Conservation (phyloP, 139 green algal genomes). For the Dunaliella sp. region DNA sequence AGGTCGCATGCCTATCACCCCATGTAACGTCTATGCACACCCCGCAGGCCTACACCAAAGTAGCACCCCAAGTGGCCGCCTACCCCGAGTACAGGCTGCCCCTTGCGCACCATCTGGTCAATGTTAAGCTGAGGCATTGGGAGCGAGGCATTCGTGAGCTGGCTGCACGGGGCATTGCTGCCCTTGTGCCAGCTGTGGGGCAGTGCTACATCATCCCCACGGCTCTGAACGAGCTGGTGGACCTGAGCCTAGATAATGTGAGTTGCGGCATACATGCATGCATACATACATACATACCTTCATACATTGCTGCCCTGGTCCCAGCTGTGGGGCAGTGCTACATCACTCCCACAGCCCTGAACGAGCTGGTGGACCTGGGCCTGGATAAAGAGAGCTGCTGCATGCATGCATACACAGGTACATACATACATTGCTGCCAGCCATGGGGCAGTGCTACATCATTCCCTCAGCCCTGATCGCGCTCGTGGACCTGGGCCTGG, state of each 20-base stretch:
- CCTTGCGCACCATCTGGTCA: slow-evolving; percentile 77
- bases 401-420: neutral
- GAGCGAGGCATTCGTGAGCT: slow-evolving; percentile 79
- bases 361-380: slow-evolving; percentile 11
- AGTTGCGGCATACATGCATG: neutral
- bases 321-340: neutral
- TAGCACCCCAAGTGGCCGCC: slow-evolving; percentile 56
- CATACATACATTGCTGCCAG: neutral
- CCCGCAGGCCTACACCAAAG: slow-evolving; percentile 62
- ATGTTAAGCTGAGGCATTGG: slow-evolving; percentile 88
- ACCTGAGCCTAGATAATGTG: slow-evolving; percentile 37
- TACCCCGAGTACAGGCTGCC: slow-evolving; percentile 61
- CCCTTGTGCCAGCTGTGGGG: slow-evolving; percentile 54
- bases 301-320: neutral
- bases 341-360: neutral
- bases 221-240: slow-evolving; percentile 55
- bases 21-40: too few relatives aligned
- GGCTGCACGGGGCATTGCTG: slow-evolving; percentile 67
- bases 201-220: slow-evolving; percentile 25
- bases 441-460: neutral
- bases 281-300: neutral
- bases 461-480: neutral
- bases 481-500: slow-evolving; percentile 19
- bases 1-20: too few relatives aligned
- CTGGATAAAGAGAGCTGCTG: slow-evolving; percentile 23